phyloP scores from a whole-genome alignment of 1,139 yeast species.

The Debaryomyces sp. region DNA sequence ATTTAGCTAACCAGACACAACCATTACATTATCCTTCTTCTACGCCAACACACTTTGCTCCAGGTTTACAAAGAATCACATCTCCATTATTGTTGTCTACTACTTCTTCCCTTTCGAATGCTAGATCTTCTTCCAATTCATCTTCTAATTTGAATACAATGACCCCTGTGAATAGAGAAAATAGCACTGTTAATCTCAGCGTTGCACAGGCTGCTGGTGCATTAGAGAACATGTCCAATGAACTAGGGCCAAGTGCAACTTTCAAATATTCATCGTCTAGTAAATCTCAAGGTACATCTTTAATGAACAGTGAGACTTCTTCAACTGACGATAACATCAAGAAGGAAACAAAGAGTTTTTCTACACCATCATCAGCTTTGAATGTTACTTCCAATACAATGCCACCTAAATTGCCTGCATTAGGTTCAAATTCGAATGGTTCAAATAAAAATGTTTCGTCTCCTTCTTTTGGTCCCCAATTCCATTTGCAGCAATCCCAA shows the following conservation, averaged over 20 bases:
- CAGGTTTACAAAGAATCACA: slow-evolving; percentile 62
- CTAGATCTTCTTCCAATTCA: slow-evolving; percentile 26
- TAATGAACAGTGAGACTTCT: slow-evolving; percentile 25
- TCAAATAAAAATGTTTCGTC: slow-evolving; percentile 24
- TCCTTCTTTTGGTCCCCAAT: slow-evolving; percentile 52
- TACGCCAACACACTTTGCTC: slow-evolving; percentile 72
- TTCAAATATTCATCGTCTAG: slow-evolving; percentile 27
- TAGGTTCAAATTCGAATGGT: slow-evolving; percentile 21
- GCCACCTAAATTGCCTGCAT: slow-evolving; percentile 38
- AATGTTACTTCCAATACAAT: slow-evolving; percentile 22
- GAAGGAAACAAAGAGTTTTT: slow-evolving; percentile 25
- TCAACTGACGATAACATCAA: slow-evolving; percentile 4
- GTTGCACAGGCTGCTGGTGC: slow-evolving; percentile 60
- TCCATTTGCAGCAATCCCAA: slow-evolving; percentile 21
- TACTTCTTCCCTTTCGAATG: slow-evolving; percentile 42
- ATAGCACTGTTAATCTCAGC: slow-evolving; percentile 14
- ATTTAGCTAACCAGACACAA: slow-evolving; percentile 45
- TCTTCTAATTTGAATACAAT: slow-evolving; percentile 11
- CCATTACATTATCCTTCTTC: slow-evolving; percentile 70
- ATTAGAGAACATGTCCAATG: slow-evolving; percentile 56
- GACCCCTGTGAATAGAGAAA: slow-evolving; percentile 11
- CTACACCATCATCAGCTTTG: slow-evolving; percentile 42
- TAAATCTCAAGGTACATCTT: slow-evolving; percentile 29
- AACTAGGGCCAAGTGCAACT: slow-evolving; percentile 49
- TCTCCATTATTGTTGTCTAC: slow-evolving; percentile 61